Conservation (phyloP, 106 monocot genomes). For the Narthecium ossifragum region DNA sequence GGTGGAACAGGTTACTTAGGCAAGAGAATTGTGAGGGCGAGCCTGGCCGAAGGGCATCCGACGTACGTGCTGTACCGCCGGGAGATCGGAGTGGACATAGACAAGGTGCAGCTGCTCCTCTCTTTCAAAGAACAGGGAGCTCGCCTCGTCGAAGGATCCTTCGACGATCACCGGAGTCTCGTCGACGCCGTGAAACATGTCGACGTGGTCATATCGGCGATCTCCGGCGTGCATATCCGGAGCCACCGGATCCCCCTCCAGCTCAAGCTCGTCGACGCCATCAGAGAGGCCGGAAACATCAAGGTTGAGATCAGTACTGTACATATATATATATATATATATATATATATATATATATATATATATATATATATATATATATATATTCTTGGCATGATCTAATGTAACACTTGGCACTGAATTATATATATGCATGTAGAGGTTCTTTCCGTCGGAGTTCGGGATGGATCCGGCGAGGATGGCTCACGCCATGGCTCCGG, state of each 20-base stretch:
- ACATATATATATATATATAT: neutral
- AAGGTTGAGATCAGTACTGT: conserved; percentile 17
- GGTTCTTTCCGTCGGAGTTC: conserved; percentile 65
- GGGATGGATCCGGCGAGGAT: conserved; percentile 53
- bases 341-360: neutral
- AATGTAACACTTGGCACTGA: too few species aligned
- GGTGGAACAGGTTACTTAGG: conserved; percentile 60
- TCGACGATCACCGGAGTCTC: conserved; percentile 46
- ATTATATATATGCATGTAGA: conserved; percentile 12
- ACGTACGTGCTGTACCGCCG: conserved; percentile 37
- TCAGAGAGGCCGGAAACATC: conserved; percentile 57
- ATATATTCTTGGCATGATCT: conserved; percentile 58
- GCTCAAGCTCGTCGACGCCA: conserved; percentile 61
- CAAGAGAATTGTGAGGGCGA: conserved; percentile 43
- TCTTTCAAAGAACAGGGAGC: conserved; percentile 49
- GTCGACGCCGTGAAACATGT: conserved; percentile 42
- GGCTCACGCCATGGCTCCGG: conserved; percentile 35
- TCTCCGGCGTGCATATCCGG: conserved; percentile 53
- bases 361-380: conserved; percentile 3
- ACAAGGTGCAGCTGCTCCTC: conserved; percentile 52
- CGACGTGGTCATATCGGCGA: conserved; percentile 49
- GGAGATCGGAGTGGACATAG: conserved; percentile 49
- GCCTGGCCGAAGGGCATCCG: conserved; percentile 37
- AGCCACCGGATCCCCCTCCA: conserved; percentile 60
- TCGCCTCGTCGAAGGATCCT: conserved; percentile 37